phyloP scores from a whole-genome alignment of 768 basidiomycete genomes.

The Phlebiopsis gigantea region DNA sequence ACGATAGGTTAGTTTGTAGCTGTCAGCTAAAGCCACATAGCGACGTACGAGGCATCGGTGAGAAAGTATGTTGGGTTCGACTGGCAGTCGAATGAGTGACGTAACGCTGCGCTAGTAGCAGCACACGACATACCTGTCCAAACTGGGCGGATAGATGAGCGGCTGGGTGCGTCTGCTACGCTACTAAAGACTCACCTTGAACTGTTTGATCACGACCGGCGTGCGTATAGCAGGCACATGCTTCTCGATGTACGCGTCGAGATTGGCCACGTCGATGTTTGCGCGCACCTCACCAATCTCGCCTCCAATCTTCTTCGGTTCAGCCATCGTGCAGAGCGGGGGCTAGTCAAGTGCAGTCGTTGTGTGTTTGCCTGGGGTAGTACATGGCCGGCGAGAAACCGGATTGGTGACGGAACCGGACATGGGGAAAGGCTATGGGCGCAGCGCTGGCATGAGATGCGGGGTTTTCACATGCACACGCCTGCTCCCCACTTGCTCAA shows the following conservation, averaged over 20 bases:
- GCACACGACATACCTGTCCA: conserved; percentile 61
- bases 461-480: background rate
- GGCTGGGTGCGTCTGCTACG: background rate
- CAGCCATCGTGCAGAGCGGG: conserved; percentile 12
- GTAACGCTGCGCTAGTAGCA: background rate
- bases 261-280: conserved; percentile 53
- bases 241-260: conserved; percentile 61
- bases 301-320: conserved; percentile 54
- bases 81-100: conserved; percentile 31
- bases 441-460: background rate
- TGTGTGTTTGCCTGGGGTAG: background rate
- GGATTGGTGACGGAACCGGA: conserved; percentile 1
- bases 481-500: too few relatives aligned
- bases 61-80: conserved; percentile 97
- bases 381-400: background rate
- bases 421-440: background rate
- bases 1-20: background rate
- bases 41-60: conserved; percentile 61
- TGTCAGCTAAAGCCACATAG: background rate
- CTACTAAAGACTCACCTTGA: conserved; percentile 56
- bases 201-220: conserved; percentile 84
- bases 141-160: conserved; percentile 44
- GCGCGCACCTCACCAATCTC: conserved; percentile 74
- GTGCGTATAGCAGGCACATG: conserved; percentile 50
- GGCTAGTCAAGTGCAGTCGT: background rate